These are phyloP conservation scores for Solanum hybrid DNA, from an alignment of 305 asterid species.

Conservation along the genomic window DNA sequence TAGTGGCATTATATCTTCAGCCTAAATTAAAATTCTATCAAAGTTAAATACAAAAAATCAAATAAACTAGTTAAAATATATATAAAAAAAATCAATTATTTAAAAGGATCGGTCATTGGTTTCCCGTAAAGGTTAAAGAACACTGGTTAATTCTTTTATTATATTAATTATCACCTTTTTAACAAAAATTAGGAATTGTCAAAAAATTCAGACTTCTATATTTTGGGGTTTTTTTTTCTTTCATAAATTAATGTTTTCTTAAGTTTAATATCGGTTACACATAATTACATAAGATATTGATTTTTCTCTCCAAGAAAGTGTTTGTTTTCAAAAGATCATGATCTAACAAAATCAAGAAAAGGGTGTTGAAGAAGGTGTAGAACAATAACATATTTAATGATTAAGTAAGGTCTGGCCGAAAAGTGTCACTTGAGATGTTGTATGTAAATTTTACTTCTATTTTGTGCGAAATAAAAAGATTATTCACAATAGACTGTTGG, in stretches of 20 bases:
- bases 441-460: too few relatives aligned
- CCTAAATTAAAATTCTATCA: too few relatives aligned
- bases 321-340: background rate
- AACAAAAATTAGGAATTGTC: background rate
- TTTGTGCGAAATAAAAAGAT: background rate
- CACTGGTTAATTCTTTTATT: too few relatives aligned
- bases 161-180: background rate
- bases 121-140: too few relatives aligned
- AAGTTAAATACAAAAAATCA: too few relatives aligned
- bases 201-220: background rate
- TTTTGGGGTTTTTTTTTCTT: background rate
- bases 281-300: background rate
- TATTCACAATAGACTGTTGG: background rate
- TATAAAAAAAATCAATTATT: too few relatives aligned
- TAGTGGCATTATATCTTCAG: too few relatives aligned
- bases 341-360: background rate
- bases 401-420: too few relatives aligned
- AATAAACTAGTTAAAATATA: too few relatives aligned
- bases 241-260: background rate
- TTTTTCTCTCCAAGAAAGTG: background rate
- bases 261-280: background rate
- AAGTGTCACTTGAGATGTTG: background rate
- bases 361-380: background rate
- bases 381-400: too few relatives aligned
- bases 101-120: too few relatives aligned